Conservation (phyloP, 495 filamentous ascomycete genomes). For the Symbiotaphrina buchneri region DNA sequence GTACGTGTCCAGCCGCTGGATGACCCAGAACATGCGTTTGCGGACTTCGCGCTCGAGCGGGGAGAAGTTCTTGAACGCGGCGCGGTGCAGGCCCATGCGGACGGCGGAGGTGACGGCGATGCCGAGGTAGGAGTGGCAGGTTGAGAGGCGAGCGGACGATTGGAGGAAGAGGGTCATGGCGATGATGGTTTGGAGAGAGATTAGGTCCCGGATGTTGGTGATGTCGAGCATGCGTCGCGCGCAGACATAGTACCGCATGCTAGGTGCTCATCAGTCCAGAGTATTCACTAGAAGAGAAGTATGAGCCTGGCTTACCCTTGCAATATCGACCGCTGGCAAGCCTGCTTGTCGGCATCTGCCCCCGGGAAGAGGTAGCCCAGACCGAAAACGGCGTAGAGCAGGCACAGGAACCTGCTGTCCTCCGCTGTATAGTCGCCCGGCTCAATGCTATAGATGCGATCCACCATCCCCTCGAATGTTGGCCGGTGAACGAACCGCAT, state of each 20-base stretch:
- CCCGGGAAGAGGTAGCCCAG: slow-evolving; percentile 76
- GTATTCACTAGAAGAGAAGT: too few species aligned
- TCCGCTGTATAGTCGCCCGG: slow-evolving; percentile 47
- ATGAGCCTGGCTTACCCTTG: too few species aligned
- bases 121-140: slow-evolving; percentile 83
- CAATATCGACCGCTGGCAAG: too few species aligned
- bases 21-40: slow-evolving; percentile 72
- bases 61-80: slow-evolving; percentile 48
- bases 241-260: slow-evolving; percentile 66
- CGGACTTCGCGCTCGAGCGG: slow-evolving; percentile 70
- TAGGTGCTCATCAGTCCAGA: too few species aligned
- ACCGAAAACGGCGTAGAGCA: slow-evolving; percentile 63
- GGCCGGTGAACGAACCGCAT: slow-evolving; percentile 71
- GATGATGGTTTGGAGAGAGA: slow-evolving; percentile 63
- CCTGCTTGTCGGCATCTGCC: slow-evolving; percentile 23
- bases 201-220: slow-evolving; percentile 75
- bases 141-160: slow-evolving; percentile 72
- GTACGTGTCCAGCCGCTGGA: slow-evolving; percentile 87
- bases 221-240: slow-evolving; percentile 69
- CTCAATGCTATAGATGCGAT: slow-evolving; percentile 54
- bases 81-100: slow-evolving; percentile 72
- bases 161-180: slow-evolving; percentile 92
- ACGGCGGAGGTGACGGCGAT: slow-evolving; percentile 72
- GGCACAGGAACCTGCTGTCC: slow-evolving; percentile 63
- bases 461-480: slow-evolving; percentile 52